phyloP scores from a whole-genome alignment of 805 yeast genomes.

The Yarrowia sp. region DNA sequence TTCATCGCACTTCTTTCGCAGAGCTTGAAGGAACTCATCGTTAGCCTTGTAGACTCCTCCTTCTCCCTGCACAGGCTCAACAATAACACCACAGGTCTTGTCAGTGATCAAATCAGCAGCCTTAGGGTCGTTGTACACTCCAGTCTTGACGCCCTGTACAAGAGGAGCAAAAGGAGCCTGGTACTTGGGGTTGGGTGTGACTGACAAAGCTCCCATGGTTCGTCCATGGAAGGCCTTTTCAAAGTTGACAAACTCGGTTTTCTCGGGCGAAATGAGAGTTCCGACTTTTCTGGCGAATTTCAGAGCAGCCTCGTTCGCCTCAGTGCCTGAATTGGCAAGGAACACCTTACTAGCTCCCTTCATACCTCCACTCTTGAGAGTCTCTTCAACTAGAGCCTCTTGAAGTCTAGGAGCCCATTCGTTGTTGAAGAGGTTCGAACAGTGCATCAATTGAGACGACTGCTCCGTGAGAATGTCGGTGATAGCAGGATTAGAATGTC shows the following conservation, averaged over 20 bases:
- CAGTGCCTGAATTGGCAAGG: slow-evolving; percentile 71
- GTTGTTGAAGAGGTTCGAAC: slow-evolving; percentile 83
- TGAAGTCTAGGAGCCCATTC: slow-evolving; percentile 80
- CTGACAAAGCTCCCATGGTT: slow-evolving; percentile 87
- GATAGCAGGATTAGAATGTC: slow-evolving; percentile 77
- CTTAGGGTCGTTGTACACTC: slow-evolving; percentile 57
- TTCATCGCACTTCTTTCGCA: slow-evolving; percentile 65
- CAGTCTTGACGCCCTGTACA: slow-evolving; percentile 82
- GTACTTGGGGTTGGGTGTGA: slow-evolving; percentile 89
- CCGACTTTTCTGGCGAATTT: slow-evolving; percentile 83
- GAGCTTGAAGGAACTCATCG: slow-evolving; percentile 58
- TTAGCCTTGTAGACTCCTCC: slow-evolving; percentile 83
- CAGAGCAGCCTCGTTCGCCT: slow-evolving; percentile 76
- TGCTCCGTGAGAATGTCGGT: slow-evolving; percentile 72
- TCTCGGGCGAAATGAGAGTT: slow-evolving; percentile 45
- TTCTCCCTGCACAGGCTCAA: slow-evolving; percentile 98
- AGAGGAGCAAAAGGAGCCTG: slow-evolving; percentile 88
- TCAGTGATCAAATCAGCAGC: slow-evolving; percentile 60
- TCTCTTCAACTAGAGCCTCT: slow-evolving; percentile 64
- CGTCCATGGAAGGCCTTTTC: slow-evolving; percentile 92
- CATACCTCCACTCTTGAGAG: slow-evolving; percentile 77
- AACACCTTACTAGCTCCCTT: slow-evolving; percentile 70
- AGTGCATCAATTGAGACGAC: slow-evolving; percentile 68
- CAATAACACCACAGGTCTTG: slow-evolving; percentile 83
- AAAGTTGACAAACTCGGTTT: slow-evolving; percentile 74